These are phyloP conservation scores for Triticum urartu DNA, from an alignment of 176 grass and related monocot genomes.

Conservation along the genomic window DNA sequence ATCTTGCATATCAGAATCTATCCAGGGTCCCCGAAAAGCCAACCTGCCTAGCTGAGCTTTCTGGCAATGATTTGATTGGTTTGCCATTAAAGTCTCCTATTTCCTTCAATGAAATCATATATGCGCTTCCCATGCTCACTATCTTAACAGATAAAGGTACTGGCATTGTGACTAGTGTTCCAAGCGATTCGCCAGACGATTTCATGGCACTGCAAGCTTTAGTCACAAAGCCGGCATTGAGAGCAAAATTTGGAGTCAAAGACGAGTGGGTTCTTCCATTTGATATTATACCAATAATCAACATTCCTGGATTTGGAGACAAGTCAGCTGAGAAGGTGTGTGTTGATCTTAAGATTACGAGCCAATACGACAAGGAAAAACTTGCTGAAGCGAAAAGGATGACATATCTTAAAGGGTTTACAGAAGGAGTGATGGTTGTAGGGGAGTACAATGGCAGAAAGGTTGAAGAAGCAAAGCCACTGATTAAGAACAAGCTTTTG, in stretches of 20 bases:
- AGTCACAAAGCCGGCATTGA: conserved; percentile 51
- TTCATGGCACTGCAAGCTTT: conserved; percentile 70
- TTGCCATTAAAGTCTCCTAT: conserved; percentile 73
- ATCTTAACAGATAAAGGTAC: conserved; percentile 64
- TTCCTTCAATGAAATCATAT: conserved; percentile 64
- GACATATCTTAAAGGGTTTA: conserved; percentile 79
- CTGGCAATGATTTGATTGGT: conserved; percentile 70
- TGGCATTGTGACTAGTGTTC: conserved; percentile 68
- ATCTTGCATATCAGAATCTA: conserved; percentile 75
- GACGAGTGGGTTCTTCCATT: conserved; percentile 75
- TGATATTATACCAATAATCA: conserved; percentile 57
- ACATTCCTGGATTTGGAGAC: conserved; percentile 74
- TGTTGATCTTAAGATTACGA: conserved; percentile 58
- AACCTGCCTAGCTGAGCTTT: conserved; percentile 59
- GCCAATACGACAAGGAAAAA: conserved; percentile 73
- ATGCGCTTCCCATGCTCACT: conserved; percentile 73
- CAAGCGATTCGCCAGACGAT: conserved; percentile 76
- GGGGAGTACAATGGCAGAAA: conserved; percentile 63
- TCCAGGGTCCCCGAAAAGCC: conserved; percentile 55
- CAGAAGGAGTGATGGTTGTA: conserved; percentile 72
- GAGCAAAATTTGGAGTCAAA: conserved; percentile 62
- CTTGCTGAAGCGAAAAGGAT: conserved; percentile 70
- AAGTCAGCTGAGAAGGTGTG: conserved; percentile 78
- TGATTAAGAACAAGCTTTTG: conserved; percentile 70
- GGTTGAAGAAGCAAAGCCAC: conserved; percentile 68